Percentiles rank a stretch among this genome's conserved stretches.
Evolutionary conservation across 768 basidiomycete genomes (phyloP).

Genomic region (Strobilomyces dryophilus): DNA sequence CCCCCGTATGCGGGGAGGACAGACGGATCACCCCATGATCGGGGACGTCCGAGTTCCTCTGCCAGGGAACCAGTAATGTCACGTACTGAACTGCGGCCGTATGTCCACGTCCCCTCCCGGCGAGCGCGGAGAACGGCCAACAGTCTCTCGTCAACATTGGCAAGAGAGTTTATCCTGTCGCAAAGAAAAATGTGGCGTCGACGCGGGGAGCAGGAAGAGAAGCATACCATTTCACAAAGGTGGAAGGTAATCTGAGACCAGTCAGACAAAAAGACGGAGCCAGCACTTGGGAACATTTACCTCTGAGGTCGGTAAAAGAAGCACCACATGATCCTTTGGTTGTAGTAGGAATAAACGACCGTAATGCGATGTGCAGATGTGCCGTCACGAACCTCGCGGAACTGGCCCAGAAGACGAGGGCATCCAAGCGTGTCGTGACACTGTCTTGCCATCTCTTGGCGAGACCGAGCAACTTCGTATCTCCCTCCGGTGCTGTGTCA

Average conservation of each 20-base stretch:
- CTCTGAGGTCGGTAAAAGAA: constrained; percentile 75
- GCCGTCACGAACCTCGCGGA: constrained; percentile 57
- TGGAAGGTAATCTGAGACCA: constrained; percentile 33
- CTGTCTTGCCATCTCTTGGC: constrained; percentile 29
- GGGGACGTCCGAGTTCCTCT: constrained; percentile 52
- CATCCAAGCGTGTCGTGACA: constrained; percentile 53
- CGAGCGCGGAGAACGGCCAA: constrained; percentile 50
- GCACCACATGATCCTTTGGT: constrained; percentile 80
- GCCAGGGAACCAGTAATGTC: constrained; percentile 46
- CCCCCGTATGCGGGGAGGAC: constrained; percentile 64
- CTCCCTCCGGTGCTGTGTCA: neutral
- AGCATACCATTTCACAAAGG: constrained; percentile 60
- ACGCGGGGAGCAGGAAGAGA: neutral
- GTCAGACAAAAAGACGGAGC: neutral
- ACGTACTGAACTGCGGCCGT: constrained; percentile 41
- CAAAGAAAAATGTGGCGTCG: neutral
- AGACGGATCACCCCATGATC: constrained; percentile 59
- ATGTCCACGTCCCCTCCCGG: constrained; percentile 57
- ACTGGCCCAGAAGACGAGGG: constrained; percentile 71
- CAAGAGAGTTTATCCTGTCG: constrained; percentile 60
- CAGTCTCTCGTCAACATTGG: constrained; percentile 61
- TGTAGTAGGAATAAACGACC: constrained; percentile 6
- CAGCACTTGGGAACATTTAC: constrained; percentile 31
- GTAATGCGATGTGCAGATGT: neutral
- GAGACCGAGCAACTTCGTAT: constrained; percentile 1